Base-by-base conservation (phyloP, 2,329 filamentous ascomycete species). In the Xenoacremonium recifei region DNA sequence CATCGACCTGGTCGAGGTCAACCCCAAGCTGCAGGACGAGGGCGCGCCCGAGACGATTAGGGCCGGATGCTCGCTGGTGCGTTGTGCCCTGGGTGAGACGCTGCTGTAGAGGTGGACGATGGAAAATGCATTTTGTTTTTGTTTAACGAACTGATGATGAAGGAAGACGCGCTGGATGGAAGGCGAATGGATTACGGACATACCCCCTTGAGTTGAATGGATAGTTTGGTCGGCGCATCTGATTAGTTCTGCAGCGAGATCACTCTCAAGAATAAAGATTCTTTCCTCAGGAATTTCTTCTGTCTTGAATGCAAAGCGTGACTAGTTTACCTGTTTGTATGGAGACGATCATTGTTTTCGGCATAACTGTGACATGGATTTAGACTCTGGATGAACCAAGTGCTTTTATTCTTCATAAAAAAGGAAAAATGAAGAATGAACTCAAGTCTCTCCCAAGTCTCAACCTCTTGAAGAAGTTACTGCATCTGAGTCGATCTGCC, bases 71-170 rank as follows among this genome's bases (percentile, higher is more conserved):
- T 95, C 89, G 31, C 76, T 99, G 54, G 89, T 97, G 37, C 77
- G 93, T 44, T 96, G 92, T 63, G 92, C 90, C 5, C 72, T 97
- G 51, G 93, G 93, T 16, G 93, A 99, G 73, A 95, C 88, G 37
- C 70, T 97, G 57, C 71, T 97, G 62, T 96, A 59, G 47, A 40
- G 7, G 39, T 17, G 18, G 29, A 25, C n/a, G n/a, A 31, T 6
- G n/a, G 17, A 31, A 31, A 31, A 10, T n/a, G n/a, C n/a, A n/a
- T n/a, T n/a, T n/a, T n/a, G n/a, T n/a, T n/a, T n/a, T n/a, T n/a
- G n/a, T n/a, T n/a, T n/a, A n/a, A n/a, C n/a, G n/a, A n/a, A n/a
- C n/a, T n/a, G n/a, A n/a, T n/a, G n/a, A n/a, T n/a, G n/a, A n/a
- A n/a, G n/a, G n/a, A n/a, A n/a, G n/a, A n/a, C n/a, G n/a, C n/a